These are phyloP conservation scores for Cladosporium sp. DNA, from an alignment of 2,329 filamentous ascomycete genomes.

Conservation along the genomic window DNA sequence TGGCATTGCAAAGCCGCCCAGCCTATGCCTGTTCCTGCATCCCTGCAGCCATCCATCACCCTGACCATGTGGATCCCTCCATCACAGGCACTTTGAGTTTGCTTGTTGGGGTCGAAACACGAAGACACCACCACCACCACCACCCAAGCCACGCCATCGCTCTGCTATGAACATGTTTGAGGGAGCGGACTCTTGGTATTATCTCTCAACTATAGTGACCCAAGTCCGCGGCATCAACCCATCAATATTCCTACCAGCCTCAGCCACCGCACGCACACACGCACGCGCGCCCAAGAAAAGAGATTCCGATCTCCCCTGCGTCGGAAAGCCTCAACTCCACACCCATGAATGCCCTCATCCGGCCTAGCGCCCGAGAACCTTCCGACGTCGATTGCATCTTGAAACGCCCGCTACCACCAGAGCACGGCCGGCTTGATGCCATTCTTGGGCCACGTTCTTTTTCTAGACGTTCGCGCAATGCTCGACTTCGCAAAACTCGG, in stretches of 20 bases:
- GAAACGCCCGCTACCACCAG: neutral
- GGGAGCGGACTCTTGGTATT: neutral
- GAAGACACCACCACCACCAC: neutral
- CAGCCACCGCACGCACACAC: slow-evolving; percentile 6
- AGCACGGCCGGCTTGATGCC: neutral
- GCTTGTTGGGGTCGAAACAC: slow-evolving; percentile 3
- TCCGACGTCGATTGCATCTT: neutral
- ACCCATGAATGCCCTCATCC: neutral
- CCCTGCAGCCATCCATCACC: slow-evolving; percentile 15
- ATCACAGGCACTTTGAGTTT: neutral
- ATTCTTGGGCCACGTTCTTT: neutral
- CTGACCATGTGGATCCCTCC: neutral
- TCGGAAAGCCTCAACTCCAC: neutral
- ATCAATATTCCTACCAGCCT: neutral
- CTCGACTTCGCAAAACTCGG: neutral
- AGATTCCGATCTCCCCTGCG: slow-evolving; percentile 16
- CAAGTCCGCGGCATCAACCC: neutral
- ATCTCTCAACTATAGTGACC: neutral
- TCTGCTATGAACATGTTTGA: neutral
- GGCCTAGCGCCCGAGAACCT: slow-evolving; percentile 12
- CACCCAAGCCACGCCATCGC: neutral
- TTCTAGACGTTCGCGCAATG: slow-evolving; percentile 1
- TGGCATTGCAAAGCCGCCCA: neutral
- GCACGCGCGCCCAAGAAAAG: neutral
- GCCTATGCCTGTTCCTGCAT: slow-evolving; percentile 7